Conservation (phyloP, 768 basidiomycete genomes). For the Tricholoma bakamatsutake region DNA sequence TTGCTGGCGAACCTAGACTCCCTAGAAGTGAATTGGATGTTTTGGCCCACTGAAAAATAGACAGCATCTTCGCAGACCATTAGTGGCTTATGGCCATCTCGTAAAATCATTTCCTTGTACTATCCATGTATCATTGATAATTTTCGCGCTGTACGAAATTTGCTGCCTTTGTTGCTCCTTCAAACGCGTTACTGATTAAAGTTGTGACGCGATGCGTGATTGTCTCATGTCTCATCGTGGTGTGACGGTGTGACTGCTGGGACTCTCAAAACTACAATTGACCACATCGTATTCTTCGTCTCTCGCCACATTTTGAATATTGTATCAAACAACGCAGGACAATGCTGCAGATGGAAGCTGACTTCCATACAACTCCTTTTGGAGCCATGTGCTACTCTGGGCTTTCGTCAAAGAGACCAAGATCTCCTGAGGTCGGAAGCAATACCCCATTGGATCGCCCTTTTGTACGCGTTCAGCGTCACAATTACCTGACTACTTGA, state of each 20-base stretch:
- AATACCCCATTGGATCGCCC: constrained; percentile 43
- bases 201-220: background rate
- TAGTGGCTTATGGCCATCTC: background rate
- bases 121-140: background rate
- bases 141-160: background rate
- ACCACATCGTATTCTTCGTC: background rate
- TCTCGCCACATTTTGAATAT: constrained; percentile 5
- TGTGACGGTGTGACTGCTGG: constrained; percentile 5
- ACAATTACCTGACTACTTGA: background rate
- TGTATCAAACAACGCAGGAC: background rate
- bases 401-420: constrained; percentile 46
- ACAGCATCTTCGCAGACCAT: background rate
- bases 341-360: constrained; percentile 50
- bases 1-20: constrained; percentile 60
- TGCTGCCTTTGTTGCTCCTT: background rate
- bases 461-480: constrained; percentile 34
- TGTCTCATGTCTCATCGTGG: constrained; percentile 4
- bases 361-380: constrained; percentile 45
- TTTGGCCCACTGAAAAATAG: background rate
- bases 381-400: constrained; percentile 25
- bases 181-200: background rate
- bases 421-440: constrained; percentile 47
- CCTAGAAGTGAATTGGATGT: constrained; percentile 52
- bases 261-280: background rate
- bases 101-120: background rate